phyloP scores from a whole-genome alignment of 2,329 filamentous ascomycete genomes.

The Aureobasidium sp. region DNA sequence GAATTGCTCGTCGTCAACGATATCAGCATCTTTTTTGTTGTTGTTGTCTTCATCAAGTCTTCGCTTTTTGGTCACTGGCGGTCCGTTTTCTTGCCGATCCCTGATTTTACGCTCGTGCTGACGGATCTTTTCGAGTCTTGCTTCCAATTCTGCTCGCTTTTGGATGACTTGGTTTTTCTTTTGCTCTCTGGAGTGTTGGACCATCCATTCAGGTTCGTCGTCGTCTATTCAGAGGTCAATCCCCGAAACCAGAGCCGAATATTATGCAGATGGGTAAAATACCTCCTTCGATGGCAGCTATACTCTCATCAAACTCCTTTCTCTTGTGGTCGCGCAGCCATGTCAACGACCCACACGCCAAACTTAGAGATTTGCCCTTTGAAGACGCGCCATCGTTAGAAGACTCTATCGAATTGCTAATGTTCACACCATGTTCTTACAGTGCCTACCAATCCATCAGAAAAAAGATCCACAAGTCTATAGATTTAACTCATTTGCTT shows the following conservation, averaged over 20 bases:
- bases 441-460: not conserved
- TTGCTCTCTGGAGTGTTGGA: constrained; percentile 66
- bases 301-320: constrained; percentile 47
- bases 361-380: constrained; percentile 76
- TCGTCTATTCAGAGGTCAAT: constrained; percentile 33
- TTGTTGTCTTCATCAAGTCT: constrained; percentile 25
- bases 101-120: constrained; percentile 55
- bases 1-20: constrained; percentile 57
- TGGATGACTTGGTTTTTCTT: constrained; percentile 60
- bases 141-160: constrained; percentile 66
- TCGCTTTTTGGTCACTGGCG: constrained; percentile 42
- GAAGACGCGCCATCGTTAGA: not conserved
- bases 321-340: constrained; percentile 84
- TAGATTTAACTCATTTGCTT: constrained; percentile 32
- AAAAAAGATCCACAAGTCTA: not conserved
- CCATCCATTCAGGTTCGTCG: constrained; percentile 78
- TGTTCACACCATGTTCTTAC: not conserved
- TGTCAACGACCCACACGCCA: constrained; percentile 82
- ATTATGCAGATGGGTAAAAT: constrained; percentile 12
- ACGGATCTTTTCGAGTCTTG: constrained; percentile 58
- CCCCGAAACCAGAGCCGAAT: no score
- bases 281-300: constrained; percentile 41
- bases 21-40: constrained; percentile 21
- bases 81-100: constrained; percentile 44
- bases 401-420: not conserved